Percentiles rank a stretch among this genome's conserved stretches.
Conservation (phyloP, 805 yeast genomes). For the Metschnikowia rubicola region DNA sequence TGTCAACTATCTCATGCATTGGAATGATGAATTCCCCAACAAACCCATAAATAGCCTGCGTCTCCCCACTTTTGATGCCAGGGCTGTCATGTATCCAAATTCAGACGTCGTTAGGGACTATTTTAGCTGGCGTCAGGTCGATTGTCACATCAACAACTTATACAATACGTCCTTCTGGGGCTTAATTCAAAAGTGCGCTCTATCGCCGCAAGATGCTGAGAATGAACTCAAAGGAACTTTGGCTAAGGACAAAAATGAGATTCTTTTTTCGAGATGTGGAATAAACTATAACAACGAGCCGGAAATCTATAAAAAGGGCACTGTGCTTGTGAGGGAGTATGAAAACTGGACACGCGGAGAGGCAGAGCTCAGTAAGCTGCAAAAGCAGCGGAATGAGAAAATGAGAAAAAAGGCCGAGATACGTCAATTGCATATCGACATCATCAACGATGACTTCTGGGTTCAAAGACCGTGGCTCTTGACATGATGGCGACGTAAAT, state of each 20-base stretch:
- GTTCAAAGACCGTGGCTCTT: conserved; percentile 35
- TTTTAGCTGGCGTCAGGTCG: conserved; percentile 92
- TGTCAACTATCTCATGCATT: conserved; percentile 64
- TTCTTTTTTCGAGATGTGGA: conserved; percentile 70
- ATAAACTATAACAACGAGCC: conserved; percentile 90
- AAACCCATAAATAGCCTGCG: conserved; percentile 45
- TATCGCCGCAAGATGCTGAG: conserved; percentile 81
- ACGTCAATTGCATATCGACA: conserved; percentile 50
- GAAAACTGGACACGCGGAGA: conserved; percentile 17
- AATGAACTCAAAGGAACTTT: conserved; percentile 70
- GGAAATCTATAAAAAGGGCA: conserved; percentile 85
- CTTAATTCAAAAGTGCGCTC: conserved; percentile 63
- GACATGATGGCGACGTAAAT: neutral
- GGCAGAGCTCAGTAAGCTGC: conserved; percentile 36
- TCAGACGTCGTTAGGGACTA: conserved; percentile 65
- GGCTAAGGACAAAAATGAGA: conserved; percentile 83
- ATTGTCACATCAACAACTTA: conserved; percentile 90
- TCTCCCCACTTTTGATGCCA: conserved; percentile 85
- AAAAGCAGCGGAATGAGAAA: conserved; percentile 48
- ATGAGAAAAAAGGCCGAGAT: conserved; percentile 47
- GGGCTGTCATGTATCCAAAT: conserved; percentile 85
- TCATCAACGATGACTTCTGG: conserved; percentile 69
- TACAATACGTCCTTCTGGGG: conserved; percentile 94
- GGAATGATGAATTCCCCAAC: conserved; percentile 60
- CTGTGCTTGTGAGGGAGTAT: conserved; percentile 52